Evolutionary conservation across 2,329 filamentous ascomycete genomes (phyloP), one percentile per base, ranked within the genome.

Genomic region (Ceratocystis variospora): DNA sequence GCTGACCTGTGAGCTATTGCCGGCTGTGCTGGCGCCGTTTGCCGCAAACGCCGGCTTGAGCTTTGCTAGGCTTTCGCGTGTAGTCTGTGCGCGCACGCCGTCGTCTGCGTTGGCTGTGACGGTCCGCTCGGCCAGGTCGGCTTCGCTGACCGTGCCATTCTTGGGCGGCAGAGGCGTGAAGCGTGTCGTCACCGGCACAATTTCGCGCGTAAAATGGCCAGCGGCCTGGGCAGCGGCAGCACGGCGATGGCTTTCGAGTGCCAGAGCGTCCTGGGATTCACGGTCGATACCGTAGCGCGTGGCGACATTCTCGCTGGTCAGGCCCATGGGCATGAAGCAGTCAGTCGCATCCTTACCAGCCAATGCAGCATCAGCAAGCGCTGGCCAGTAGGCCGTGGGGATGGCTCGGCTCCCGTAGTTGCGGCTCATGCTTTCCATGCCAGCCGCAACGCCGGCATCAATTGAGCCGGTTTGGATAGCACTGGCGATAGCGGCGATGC

Each of bases 341-440:
- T 96, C 92, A 53, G 82, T 78, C 2, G 89, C 88, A 69, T 95
- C 86, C 72, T 87, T 81, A 8, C 82, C 81, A 1, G 77, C 76
- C 2, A 81, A 85, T 1, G 87, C 81, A 71, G 79, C 83, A 31
- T 62, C 61, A 17, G 10, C n/a, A 68, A 96, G 77, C 63, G 82
- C 85, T 0, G 87, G 85, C 90, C 90, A 96, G 10, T 90, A 76
- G 69, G 90, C 83, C 0, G 85, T 86, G 0, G 92, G 92, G 55
- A 96, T 94, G n/a, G 92, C 92, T 67, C 85, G 80, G 31, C 80
- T 84, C 63, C 87, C 91, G 76, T 96, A 96, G 77, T 96, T 96
- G 70, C 87, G 79, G 69, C 90, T 96, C 92, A 96, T 96, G 77
- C 88, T 93, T 81, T 96, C 92, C 89, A 95, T 96, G 37, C 92